Evolutionary conservation across 257 asterid species (phyloP).

Genomic region (Solanum sitiens): DNA sequence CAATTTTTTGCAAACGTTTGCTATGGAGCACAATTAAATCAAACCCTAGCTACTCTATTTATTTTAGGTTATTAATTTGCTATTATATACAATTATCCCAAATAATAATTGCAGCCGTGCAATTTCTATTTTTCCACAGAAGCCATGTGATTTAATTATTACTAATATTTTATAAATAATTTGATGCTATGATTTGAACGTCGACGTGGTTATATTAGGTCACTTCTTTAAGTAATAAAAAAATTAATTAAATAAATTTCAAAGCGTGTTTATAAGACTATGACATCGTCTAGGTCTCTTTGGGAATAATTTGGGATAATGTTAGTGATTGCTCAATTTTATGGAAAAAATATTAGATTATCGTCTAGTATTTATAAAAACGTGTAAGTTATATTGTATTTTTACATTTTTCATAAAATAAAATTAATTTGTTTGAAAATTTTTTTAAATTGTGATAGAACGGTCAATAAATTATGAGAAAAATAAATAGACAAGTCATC

Average conservation of each 20-base stretch:
- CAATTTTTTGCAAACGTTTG: too few species aligned
- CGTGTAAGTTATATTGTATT: too few species aligned
- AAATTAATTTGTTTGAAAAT: too few species aligned
- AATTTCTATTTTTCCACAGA: background rate
- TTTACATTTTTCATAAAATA: too few species aligned
- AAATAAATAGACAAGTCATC: background rate
- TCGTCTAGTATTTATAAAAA: background rate
- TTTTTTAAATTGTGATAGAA: background rate
- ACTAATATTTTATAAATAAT: background rate
- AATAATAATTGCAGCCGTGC: background rate
- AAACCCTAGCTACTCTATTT: too few species aligned
- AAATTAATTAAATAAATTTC: background rate
- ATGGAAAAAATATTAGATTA: background rate
- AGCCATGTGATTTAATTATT: background rate
- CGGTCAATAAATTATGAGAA: background rate
- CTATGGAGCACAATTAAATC: too few species aligned
- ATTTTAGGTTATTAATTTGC: too few species aligned
- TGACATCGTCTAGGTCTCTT: background rate
- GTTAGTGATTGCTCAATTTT: background rate
- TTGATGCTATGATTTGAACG: slow-evolving; percentile 3
- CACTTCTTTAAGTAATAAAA: background rate
- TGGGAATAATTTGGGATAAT: background rate
- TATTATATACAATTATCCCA: too few species aligned
- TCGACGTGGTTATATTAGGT: slow-evolving; percentile 20
- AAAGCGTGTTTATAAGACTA: background rate